Base-by-base conservation (phyloP, 495 filamentous ascomycete genomes). In the Aspergillus wentii region DNA sequence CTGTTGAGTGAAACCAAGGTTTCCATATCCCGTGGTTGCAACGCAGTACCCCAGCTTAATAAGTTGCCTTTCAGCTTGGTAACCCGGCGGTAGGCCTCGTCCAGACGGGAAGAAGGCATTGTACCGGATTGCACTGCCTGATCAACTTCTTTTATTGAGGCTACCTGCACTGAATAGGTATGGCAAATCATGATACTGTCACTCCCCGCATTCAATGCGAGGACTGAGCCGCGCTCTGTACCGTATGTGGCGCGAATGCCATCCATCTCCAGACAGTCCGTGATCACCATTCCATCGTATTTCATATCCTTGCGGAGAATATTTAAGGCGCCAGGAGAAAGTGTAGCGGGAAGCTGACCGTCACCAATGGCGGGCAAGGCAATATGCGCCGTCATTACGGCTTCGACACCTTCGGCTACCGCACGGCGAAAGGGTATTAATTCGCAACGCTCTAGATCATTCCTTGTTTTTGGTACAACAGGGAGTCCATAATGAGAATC, bases 141-240 rank as follows among this genome's bases (percentile, higher is more conserved):
- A 26, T 54, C 47, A 2, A 74, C 59, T 14, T 51, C 43, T 28
- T 62, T 54, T 17, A 74, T 68, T 3, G 70, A 65, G 4, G 44
- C 60, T 8, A 68, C 51, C 34, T 74, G 70, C 17, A 65, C 66
- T 8, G 52, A 47, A 37, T 64, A 70, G 6, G 70, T 74, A 44
- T 74, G 70, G 37, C 69, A 74, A 8, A 74, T 56, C 69, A 72
- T 72, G 10, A 69, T 53, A 22, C 69, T 70, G 27, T 74, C 70
- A 33, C 61, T 66, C n/a, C 70, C 70, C 18, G 70, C 70, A 25
- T 57, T 57, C 21, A 74, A 36, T 2, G 70, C 63, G 28, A 74
- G 57, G 17, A 71, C 59, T 1, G 70, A 58, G 30, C 67, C 69
- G 39, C 64, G 52, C 32, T 71, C 68, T 0, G 69, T 69, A 3